Percentiles rank a stretch among this genome's conserved stretches.
Conservation (phyloP, 2,329 filamentous ascomycete genomes). For the Trichophaea hybrida region DNA sequence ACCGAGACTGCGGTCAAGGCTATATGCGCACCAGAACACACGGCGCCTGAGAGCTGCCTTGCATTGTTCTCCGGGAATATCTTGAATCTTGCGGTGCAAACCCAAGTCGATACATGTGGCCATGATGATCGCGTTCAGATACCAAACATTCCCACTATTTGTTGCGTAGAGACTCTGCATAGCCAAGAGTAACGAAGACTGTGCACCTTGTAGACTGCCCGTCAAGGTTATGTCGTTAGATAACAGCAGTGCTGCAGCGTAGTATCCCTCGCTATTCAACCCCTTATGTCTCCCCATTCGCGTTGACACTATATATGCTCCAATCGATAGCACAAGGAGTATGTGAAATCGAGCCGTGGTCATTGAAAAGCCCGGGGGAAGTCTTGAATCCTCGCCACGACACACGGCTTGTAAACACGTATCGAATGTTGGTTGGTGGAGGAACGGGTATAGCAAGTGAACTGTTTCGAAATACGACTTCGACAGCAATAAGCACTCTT, state of each 20-base stretch:
- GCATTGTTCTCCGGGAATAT: slow-evolving; percentile 8
- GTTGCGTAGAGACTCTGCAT: slow-evolving; percentile 21
- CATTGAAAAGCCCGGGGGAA: slow-evolving; percentile 19
- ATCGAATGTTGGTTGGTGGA: slow-evolving; percentile 26
- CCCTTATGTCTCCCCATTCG: slow-evolving; percentile 13
- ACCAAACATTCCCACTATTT: slow-evolving; percentile 26
- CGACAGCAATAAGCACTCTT: slow-evolving; percentile 14
- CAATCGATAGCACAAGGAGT: slow-evolving; percentile 27
- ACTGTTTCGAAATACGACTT: slow-evolving; percentile 27
- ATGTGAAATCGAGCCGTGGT: slow-evolving; percentile 26
- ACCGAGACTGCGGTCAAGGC: slow-evolving; percentile 26
- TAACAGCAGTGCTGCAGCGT: slow-evolving; percentile 25
- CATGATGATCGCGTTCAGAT: slow-evolving; percentile 27
- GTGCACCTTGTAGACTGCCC: slow-evolving; percentile 25
- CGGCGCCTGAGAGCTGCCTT: slow-evolving; percentile 23
- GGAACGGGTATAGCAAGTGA: slow-evolving; percentile 27
- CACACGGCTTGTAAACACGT: slow-evolving; percentile 24
- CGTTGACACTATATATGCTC: slow-evolving; percentile 24
- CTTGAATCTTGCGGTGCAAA: slow-evolving; percentile 25
- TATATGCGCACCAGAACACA: slow-evolving; percentile 28
- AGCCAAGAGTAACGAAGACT: slow-evolving; percentile 25
- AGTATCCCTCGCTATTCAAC: slow-evolving; percentile 26
- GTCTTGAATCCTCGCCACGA: slow-evolving; percentile 12
- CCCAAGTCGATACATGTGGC: slow-evolving; percentile 27
- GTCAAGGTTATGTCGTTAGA: slow-evolving; percentile 24